Evolutionary conservation across 2,329 filamentous ascomycete genomes (phyloP).

Genomic region (Colletotrichum tanaceti): DNA sequence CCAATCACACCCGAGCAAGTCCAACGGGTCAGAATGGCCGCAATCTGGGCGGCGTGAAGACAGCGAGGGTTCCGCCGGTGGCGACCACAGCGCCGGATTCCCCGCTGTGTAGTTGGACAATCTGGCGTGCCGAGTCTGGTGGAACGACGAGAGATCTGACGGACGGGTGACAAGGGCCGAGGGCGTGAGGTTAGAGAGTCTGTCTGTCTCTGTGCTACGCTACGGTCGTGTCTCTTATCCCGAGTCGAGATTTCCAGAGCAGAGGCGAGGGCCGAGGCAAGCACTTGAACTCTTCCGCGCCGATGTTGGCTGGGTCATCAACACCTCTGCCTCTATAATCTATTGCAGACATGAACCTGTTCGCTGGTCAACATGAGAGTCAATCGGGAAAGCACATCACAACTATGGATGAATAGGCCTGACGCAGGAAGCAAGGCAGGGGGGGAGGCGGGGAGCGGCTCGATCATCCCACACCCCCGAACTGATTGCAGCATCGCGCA

Average conservation of each 20-base stretch:
- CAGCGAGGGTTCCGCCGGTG: constrained; percentile 11
- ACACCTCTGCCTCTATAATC: too few species aligned
- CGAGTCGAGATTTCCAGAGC: too few species aligned
- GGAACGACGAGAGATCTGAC: constrained; percentile 20
- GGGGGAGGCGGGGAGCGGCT: too few species aligned
- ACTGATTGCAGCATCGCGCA: constrained; percentile 36
- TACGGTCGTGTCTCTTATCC: background rate
- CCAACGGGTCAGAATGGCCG: background rate
- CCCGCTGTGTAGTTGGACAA: constrained; percentile 5
- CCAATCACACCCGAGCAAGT: background rate
- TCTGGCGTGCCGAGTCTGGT: constrained; percentile 21
- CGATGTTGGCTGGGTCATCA: too few species aligned
- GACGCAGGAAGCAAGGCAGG: background rate
- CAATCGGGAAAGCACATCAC: background rate
- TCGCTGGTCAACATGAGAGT: background rate
- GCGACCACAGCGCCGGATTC: constrained; percentile 16
- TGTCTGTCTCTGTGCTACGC: background rate
- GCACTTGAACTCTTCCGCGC: too few species aligned
- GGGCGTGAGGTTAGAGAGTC: background rate
- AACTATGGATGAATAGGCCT: background rate
- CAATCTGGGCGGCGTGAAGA: background rate
- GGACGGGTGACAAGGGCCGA: background rate
- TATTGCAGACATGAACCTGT: too few species aligned
- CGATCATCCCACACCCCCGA: constrained; percentile 3
- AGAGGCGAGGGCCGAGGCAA: too few species aligned